Base-by-base conservation (phyloP, 2,329 filamentous ascomycete species). In the Curvularia eragrostidis region DNA sequence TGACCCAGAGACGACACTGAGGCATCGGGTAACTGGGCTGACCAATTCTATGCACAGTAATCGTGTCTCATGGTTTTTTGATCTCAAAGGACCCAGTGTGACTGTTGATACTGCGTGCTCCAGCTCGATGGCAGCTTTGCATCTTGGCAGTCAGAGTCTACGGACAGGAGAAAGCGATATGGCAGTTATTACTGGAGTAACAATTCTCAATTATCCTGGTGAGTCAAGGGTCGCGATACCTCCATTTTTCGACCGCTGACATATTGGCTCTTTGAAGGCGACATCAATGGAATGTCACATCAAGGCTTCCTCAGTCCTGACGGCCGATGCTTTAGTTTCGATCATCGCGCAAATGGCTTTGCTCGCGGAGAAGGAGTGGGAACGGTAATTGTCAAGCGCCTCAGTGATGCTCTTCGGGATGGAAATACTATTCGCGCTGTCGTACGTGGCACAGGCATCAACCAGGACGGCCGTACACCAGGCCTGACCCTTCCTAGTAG, bases 321-420 rank as follows among this genome's bases (percentile, higher is more conserved):
- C 36, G 70, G 74, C 10, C 58, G 52, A 9, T 72, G 59, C n/a
- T 64, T 59, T 41, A 71, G 68, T 48, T 78, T 72, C 49, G 87
- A 87, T 63, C 68, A 78, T 13, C 78, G 80, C 0, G 87, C 85
- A 15, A 84, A 85, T 55, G 88, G 88, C 0, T 90, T 89, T 66
- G 85, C 83, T 0, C 80, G 87, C 30, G 87, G 86, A 1, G 87
- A 90, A 64, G 87, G 87, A 0, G 77, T 85, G 1, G 62, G 52
- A 0, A 61, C 59, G 2, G 28, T 75, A 1, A 39, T 75, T n/a
- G 51, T 75, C 4, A 74, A 74, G 38, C 58, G 48, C 4, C 56
- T 66, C 3, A 48, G 39, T n/a, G 23, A 53, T 10, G 64, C 64
- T 1, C 26, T 65, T 5, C 21, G 32, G 2, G 65, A 71, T 51